phyloP scores from a whole-genome alignment of 2,329 filamentous ascomycete genomes.

The Pseudogymnoascus sp. region DNA sequence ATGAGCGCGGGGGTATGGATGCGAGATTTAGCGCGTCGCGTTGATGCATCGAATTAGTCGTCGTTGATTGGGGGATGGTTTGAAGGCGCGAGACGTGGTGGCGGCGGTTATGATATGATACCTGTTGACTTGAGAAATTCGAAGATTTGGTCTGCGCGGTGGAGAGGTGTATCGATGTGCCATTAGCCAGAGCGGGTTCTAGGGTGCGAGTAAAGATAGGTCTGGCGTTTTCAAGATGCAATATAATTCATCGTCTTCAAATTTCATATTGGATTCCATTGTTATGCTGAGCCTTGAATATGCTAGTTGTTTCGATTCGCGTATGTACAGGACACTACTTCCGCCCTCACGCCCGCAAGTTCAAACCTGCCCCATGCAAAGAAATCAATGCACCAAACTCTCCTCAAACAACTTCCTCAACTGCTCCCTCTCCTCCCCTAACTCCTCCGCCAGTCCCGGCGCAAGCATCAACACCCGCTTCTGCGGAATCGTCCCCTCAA shows the following conservation, averaged over 20 bases:
- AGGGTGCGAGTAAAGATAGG: background rate
- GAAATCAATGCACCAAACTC: conserved; percentile 43
- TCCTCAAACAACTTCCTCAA: conserved; percentile 62
- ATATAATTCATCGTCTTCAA: background rate
- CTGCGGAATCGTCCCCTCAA: conserved; percentile 94
- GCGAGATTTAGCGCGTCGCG: background rate
- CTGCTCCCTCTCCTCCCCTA: conserved; percentile 65
- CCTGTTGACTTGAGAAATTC: background rate
- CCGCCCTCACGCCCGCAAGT: background rate
- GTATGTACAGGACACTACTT: background rate
- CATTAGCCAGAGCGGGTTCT: background rate
- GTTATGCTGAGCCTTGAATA: background rate
- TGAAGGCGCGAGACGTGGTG: background rate
- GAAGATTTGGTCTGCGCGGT: background rate
- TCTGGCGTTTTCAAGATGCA: background rate
- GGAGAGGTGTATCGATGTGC: background rate
- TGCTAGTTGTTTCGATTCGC: background rate
- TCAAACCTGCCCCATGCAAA: background rate
- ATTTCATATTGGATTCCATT: background rate
- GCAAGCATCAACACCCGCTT: conserved; percentile 85
- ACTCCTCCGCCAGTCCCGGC: conserved; percentile 66
- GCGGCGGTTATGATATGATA: conserved; percentile 3
- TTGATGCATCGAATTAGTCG: background rate
- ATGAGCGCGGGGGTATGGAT: background rate
- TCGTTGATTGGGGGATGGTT: background rate